A percentile compares a stretch with the other conserved stretches of the same genome.
These are phyloP conservation scores for Pneumocystis carinii DNA, from an alignment of 1,139 yeast species.

Conservation along the genomic window DNA sequence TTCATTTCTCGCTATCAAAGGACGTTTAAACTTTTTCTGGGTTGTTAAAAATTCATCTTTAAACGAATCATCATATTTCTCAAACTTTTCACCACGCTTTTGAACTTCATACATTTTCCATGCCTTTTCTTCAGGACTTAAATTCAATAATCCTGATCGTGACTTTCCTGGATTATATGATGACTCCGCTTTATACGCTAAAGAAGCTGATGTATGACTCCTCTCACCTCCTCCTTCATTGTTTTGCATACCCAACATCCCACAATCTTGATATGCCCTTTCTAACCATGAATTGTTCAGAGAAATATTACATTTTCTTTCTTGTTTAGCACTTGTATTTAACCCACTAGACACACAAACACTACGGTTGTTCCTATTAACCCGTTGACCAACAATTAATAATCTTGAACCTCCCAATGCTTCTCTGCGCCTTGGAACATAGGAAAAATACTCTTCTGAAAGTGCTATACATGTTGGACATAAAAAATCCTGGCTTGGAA, in stretches of 20 bases:
- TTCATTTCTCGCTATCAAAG: not conserved
- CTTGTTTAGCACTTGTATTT: not conserved
- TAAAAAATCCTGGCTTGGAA: constrained; percentile 22
- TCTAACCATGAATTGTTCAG: not conserved
- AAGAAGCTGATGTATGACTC: not conserved
- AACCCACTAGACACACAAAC: not conserved
- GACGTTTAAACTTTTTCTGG: not conserved
- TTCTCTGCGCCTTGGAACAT: not conserved
- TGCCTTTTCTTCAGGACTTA: not conserved
- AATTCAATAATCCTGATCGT: not conserved
- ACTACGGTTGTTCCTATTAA: not conserved
- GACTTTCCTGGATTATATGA: not conserved
- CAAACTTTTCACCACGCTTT: not conserved
- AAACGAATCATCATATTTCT: not conserved
- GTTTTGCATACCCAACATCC: not conserved
- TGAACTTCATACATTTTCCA: not conserved
- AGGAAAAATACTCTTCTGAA: not conserved
- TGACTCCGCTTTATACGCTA: not conserved
- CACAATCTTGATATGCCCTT: not conserved
- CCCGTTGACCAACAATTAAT: not conserved
- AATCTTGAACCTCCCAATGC: not conserved
- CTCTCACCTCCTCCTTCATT: not conserved
- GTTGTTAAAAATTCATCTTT: not conserved
- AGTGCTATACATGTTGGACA: constrained; percentile 21
- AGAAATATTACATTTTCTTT: not conserved